Conservation (phyloP, 1,284 basidiomycete species). For the Boletus holoroseus region DNA sequence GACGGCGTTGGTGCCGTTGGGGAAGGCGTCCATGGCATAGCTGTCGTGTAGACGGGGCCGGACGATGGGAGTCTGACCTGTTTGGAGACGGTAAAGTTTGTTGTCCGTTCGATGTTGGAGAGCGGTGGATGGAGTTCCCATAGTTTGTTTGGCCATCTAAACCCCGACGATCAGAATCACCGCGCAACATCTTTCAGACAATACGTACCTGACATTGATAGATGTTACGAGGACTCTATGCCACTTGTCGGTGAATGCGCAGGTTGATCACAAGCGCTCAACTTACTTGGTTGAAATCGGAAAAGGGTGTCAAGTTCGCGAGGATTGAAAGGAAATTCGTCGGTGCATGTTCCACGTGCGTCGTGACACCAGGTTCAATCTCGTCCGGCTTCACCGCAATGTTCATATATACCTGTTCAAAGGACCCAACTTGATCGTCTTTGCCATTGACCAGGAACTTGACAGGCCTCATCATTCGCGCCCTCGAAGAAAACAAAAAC, state of each 20-base stretch:
- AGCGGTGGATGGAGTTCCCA: slow-evolving; percentile 96
- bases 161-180: slow-evolving; percentile 9
- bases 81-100: slow-evolving; percentile 96
- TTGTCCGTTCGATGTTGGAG: slow-evolving; percentile 93
- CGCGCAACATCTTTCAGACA: not conserved
- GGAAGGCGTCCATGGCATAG: slow-evolving; percentile 99
- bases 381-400: slow-evolving; percentile 91
- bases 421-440: slow-evolving; percentile 90
- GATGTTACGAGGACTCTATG: slow-evolving; percentile 77
- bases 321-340: slow-evolving; percentile 92
- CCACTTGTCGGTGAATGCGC: slow-evolving; percentile 2
- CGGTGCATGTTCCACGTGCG: slow-evolving; percentile 91
- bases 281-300: slow-evolving; percentile 93
- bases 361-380: slow-evolving; percentile 76
- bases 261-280: not conserved
- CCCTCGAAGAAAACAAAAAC: slow-evolving; percentile 84
- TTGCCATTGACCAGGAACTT: slow-evolving; percentile 83
- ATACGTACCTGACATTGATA: slow-evolving; percentile 75
- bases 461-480: slow-evolving; percentile 98
- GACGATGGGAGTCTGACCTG: slow-evolving; percentile 92
- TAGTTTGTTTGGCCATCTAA: slow-evolving; percentile 99
- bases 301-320: slow-evolving; percentile 78
- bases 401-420: slow-evolving; percentile 99
- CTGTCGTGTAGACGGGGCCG: slow-evolving; percentile 88
- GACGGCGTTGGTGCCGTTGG: slow-evolving; percentile 96